Evolutionary conservation across 2,329 filamentous ascomycete genomes (phyloP), one percentile per base, ranked within the genome.

Genomic region (Rutstroemia sp.): DNA sequence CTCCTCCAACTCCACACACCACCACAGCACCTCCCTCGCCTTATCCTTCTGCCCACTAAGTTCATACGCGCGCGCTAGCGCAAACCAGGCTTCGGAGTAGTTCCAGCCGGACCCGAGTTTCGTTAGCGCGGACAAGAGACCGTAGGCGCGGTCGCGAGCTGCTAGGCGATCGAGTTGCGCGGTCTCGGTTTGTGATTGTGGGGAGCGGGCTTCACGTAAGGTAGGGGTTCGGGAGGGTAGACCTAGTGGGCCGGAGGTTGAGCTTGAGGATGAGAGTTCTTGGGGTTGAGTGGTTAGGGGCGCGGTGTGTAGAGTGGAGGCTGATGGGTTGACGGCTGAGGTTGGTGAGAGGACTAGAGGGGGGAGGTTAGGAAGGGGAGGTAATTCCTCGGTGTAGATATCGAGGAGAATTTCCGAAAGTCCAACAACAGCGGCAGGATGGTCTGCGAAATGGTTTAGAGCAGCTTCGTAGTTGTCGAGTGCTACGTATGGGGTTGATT

Each of bases 1-100:
- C 69, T 99, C 92, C 69, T 97, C 94, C 30, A 99, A 77, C 72
- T 96, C 91, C 12, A 99, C 88, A 65, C 92, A 95, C 91, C 92
- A 97, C 94, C 94, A 97, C 6, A 97, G 78, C 47, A 92, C 90
- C 64, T 94, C 88, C 73, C 92, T 95, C 14, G 94, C 88, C 75
- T 92, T 95, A 39, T 94, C 88, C 1, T 83, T 72, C 73, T 96
- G 89, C 0, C 87, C 88, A 57, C 89, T 88, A 68, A 91, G 83
- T 71, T 99, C 94, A 67, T 96, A 89, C 9, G 89, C 91, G 60
- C 90, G 79, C 0, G 91, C 89, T 37, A 99, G 79, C 4, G 87
- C 82, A 67, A 90, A 92, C 94, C 94, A 99, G 5, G 92, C 94
- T 69, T 97, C 94, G 0, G 89, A 85, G 69, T 87, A 82, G 71